phyloP scores from a whole-genome alignment of 176 grass and related monocot genomes.

The Cymbopogon citratus region DNA sequence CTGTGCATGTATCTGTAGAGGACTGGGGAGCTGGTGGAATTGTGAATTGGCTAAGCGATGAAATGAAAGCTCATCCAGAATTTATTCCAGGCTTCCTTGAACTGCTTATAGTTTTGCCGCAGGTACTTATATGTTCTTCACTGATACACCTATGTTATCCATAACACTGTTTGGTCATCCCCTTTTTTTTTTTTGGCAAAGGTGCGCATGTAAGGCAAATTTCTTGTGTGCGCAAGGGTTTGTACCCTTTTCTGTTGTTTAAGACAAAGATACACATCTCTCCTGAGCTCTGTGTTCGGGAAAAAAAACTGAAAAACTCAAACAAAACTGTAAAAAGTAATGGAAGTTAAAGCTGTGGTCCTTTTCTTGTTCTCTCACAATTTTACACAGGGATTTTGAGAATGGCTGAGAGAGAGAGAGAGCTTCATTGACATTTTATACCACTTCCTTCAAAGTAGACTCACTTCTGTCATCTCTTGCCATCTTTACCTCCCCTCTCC shows the following conservation, averaged over 20 bases:
- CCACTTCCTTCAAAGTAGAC: neutral
- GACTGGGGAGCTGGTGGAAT: slow-evolving; percentile 97
- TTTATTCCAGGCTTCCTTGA: slow-evolving; percentile 86
- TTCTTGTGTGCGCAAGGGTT: neutral
- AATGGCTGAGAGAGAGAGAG: neutral
- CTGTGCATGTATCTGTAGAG: slow-evolving; percentile 89
- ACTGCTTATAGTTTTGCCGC: slow-evolving; percentile 79
- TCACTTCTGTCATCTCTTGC: neutral
- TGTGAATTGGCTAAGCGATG: slow-evolving; percentile 84
- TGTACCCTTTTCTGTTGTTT: neutral
- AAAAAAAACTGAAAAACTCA: neutral
- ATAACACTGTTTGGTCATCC: neutral
- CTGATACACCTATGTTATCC: neutral
- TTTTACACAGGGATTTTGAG: neutral
- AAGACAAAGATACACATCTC: neutral
- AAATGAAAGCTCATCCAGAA: slow-evolving; percentile 87
- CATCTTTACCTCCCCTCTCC: neutral
- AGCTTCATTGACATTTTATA: neutral
- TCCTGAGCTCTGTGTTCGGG: neutral
- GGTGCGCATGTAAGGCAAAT: neutral
- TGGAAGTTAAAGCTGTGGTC: neutral
- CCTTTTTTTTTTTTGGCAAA: neutral
- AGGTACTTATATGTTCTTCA: slow-evolving; percentile 46
- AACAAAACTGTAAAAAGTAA: neutral
- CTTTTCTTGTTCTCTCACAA: slow-evolving; percentile 2